phyloP scores from a whole-genome alignment of 1,284 basidiomycete genomes.

The Mycena sp. region DNA sequence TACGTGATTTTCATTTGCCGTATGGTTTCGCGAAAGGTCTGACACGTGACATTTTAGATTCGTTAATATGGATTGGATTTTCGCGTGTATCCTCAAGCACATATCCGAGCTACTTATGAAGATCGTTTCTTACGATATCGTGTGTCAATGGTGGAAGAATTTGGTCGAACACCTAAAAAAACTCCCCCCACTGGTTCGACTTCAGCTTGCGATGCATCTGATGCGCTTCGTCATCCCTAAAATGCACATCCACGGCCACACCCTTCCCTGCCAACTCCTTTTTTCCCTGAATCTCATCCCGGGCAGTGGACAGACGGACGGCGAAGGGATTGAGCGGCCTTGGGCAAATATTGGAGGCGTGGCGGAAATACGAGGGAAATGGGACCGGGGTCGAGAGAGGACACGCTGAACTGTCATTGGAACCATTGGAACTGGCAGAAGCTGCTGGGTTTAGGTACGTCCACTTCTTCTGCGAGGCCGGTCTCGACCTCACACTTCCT shows the following conservation, averaged over 20 bases:
- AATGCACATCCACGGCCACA: constrained; percentile 40
- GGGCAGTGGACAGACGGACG: constrained; percentile 36
- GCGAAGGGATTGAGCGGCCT: constrained; percentile 38
- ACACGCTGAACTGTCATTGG: constrained; percentile 40
- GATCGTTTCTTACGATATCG: constrained; percentile 36
- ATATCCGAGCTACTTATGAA: no score
- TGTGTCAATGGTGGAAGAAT: constrained; percentile 33
- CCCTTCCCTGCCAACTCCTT: constrained; percentile 26
- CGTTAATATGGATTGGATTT: constrained; percentile 48
- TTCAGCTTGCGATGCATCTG: constrained; percentile 18
- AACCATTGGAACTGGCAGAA: constrained; percentile 42
- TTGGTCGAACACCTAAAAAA: constrained; percentile 14
- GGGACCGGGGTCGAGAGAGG: constrained; percentile 17
- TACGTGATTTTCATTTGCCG: neutral
- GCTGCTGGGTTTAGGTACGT: constrained; percentile 26
- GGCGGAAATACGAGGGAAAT: constrained; percentile 37
- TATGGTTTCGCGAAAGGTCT: neutral
- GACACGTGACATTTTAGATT: constrained; percentile 37
- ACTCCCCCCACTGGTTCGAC: constrained; percentile 4
- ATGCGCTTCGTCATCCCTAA: constrained; percentile 33
- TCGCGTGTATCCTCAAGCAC: neutral
- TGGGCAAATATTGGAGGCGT: constrained; percentile 25
- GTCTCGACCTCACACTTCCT: no score
- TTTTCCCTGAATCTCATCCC: constrained; percentile 36
- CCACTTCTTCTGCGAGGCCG: neutral